Conservation (phyloP, 352 stramenopile species). For the Phytophthora pinifolia region DNA sequence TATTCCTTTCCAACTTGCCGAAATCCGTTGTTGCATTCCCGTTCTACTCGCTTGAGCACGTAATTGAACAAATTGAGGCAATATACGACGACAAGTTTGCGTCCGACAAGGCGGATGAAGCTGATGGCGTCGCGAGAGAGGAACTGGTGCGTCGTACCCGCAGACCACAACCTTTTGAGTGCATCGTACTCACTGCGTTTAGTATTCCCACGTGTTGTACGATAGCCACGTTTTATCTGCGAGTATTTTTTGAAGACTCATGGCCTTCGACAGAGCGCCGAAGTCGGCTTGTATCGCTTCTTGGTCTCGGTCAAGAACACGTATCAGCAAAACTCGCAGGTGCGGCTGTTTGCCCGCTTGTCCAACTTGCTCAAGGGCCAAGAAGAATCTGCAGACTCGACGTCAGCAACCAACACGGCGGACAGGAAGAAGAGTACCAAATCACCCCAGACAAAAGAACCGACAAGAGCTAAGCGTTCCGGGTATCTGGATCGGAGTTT, state of each 20-base stretch:
- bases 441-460: slow-evolving; percentile 1
- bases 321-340: slow-evolving; percentile 47
- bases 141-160: slow-evolving; percentile 34
- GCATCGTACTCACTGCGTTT: not conserved
- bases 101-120: slow-evolving; percentile 57
- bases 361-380: slow-evolving; percentile 40
- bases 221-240: slow-evolving; percentile 63
- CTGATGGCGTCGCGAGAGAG: slow-evolving; percentile 59
- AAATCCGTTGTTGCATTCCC: slow-evolving; percentile 72
- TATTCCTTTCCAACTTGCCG: slow-evolving; percentile 76
- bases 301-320: slow-evolving; percentile 68
- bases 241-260: slow-evolving; percentile 78
- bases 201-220: too few species aligned
- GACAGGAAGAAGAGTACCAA: slow-evolving; percentile 16
- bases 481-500: slow-evolving; percentile 60
- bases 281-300: slow-evolving; percentile 69
- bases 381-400: slow-evolving; percentile 16
- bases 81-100: slow-evolving; percentile 83
- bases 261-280: slow-evolving; percentile 56
- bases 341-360: slow-evolving; percentile 74
- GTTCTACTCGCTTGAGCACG: slow-evolving; percentile 52
- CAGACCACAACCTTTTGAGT: not conserved
- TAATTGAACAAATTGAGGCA: slow-evolving; percentile 59
- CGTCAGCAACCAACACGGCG: not conserved
- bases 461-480: slow-evolving; percentile 11